Evolutionary conservation across 1,139 yeast species (phyloP).

Genomic region (Pichia kudriavzevii): DNA sequence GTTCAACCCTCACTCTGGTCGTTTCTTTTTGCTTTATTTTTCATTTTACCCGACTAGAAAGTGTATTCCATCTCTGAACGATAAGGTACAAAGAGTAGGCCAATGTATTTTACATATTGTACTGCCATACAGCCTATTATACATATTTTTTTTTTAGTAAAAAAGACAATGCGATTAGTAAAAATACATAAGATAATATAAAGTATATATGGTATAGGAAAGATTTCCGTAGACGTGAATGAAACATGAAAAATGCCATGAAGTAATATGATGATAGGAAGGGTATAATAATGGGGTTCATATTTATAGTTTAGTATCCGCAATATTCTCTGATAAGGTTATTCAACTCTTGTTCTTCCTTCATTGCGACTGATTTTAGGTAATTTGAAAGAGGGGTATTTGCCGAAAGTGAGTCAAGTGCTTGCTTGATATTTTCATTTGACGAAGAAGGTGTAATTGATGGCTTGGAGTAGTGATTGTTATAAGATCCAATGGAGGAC

Average conservation of each 20-base stretch:
- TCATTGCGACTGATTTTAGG: slow-evolving; percentile 26
- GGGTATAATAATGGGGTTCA: background rate
- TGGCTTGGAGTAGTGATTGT: background rate
- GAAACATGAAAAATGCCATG: background rate
- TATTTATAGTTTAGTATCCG: slow-evolving; percentile 11
- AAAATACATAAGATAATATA: no score
- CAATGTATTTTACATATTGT: no score
- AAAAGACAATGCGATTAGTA: no score
- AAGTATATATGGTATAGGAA: no score
- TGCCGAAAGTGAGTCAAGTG: slow-evolving; percentile 9
- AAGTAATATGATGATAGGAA: background rate
- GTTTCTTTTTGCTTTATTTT: background rate
- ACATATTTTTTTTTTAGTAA: no score
- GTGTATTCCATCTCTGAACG: no score
- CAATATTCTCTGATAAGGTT: slow-evolving; percentile 28
- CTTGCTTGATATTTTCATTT: slow-evolving; percentile 4
- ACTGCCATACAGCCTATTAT: no score
- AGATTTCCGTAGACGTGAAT: no score
- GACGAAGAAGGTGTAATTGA: background rate
- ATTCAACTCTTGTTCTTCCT: slow-evolving; percentile 27
- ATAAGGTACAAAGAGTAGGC: no score
- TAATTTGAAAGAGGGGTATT: slow-evolving; percentile 18
- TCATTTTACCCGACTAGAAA: no score
- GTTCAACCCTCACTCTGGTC: slow-evolving; percentile 12
- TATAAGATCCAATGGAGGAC: slow-evolving; percentile 19